Evolutionary conservation across 495 filamentous ascomycete genomes (phyloP), one percentile per base, ranked within the genome.

Genomic region (Apodospora peruviana): DNA sequence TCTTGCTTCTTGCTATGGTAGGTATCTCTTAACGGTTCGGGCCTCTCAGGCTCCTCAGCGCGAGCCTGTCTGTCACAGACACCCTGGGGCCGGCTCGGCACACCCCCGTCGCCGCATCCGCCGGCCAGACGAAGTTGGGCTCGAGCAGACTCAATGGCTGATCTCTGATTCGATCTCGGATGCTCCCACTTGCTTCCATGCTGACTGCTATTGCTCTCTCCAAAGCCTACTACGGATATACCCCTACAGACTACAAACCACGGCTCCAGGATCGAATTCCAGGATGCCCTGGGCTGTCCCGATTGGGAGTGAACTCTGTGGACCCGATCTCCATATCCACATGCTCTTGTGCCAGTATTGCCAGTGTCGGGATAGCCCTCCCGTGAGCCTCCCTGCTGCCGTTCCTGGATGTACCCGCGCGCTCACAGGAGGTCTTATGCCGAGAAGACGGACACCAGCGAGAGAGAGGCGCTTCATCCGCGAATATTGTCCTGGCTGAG

Each of bases 131-230:
- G 10, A 35, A 19, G 40, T 40, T 43, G 22, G 40, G 50, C 50
- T 36, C 17, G 16, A 36, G 48, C 45, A 44, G 47, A 14, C 18
- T 52, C 49, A 40, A 37, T 21, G 39, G 44, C n/a, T 53, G 50
- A 57, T 59, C 59, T 46, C 45, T 61, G 55, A 60, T 60, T 62
- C 51, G 52, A 65, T 62, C 56, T 65, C 56, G 45, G 53, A 55
- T 59, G 48, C 52, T 39, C 39, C 57, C 47, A 51, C 27, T 48
- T 52, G 46, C 51, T 48, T 44, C 47, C 45, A 27, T 5, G 32
- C 12, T n/a, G 11, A 43, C 14, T 24, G 45, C 16, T 35, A 7
- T 19, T 17, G 43, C 43, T 23, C 18, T 11, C 36, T 17, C 16
- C 36, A 38, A 12, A 11, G 9, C 36, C 10, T 11, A 7, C 14